These are phyloP conservation scores for Fusarium phyllophilum DNA, from an alignment of 2,329 filamentous ascomycete species.

Conservation along the genomic window DNA sequence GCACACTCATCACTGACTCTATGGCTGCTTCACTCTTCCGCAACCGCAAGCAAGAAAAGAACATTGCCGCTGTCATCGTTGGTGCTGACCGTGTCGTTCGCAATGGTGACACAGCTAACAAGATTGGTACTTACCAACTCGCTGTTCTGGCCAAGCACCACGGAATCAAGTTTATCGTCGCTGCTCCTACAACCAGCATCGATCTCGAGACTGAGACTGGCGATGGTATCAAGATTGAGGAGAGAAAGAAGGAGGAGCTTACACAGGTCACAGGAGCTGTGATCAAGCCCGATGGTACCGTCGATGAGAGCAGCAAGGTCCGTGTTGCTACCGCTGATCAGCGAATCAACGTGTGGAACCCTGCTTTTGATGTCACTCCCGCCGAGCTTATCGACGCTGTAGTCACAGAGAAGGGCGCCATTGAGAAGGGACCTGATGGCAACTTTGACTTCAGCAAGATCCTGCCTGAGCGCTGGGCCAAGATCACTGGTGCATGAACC, in stretches of 20 bases:
- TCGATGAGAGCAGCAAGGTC: constrained; percentile 72
- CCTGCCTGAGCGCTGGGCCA: constrained; percentile 65
- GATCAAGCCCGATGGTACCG: constrained; percentile 68
- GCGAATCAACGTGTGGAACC: constrained; percentile 92
- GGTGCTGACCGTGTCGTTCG: constrained; percentile 94
- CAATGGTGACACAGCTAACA: constrained; percentile 98
- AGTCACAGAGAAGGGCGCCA: constrained; percentile 89
- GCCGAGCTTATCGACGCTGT: constrained; percentile 90
- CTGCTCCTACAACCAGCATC: constrained; percentile 93
- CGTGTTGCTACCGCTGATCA: constrained; percentile 82
- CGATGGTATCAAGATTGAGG: constrained; percentile 86
- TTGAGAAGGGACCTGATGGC: constrained; percentile 79
- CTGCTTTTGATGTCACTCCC: constrained; percentile 95
- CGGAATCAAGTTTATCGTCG: constrained; percentile 92
- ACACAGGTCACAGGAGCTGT: constrained; percentile 85
- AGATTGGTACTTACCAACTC: constrained; percentile 94
- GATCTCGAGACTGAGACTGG: constrained; percentile 84
- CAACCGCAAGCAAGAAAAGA: constrained; percentile 68
- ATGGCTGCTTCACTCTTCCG: constrained; percentile 91
- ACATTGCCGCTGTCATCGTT: constrained; percentile 88
- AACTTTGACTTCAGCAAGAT: constrained; percentile 72
- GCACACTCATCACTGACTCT: constrained; percentile 92
- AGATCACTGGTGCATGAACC: constrained; percentile 41
- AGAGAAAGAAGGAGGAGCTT: constrained; percentile 83
- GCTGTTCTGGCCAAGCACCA: constrained; percentile 91